Conservation (phyloP, 805 yeast species). For the Candida dajiaensis region DNA sequence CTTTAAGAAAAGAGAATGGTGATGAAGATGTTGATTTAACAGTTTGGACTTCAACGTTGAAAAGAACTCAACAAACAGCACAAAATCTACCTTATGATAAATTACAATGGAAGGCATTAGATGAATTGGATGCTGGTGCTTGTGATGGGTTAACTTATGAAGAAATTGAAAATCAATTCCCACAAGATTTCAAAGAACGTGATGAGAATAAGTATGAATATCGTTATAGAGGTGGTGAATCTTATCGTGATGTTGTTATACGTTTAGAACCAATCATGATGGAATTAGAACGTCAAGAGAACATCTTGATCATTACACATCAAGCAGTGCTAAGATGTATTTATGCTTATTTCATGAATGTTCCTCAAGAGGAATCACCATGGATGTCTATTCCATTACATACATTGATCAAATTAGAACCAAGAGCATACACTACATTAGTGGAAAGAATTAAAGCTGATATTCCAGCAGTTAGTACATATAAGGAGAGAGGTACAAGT, state of each 20-base stretch:
- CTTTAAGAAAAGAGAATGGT: slow-evolving; percentile 32
- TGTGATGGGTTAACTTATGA: slow-evolving; percentile 97
- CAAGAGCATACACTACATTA: slow-evolving; percentile 86
- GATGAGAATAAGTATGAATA: slow-evolving; percentile 95
- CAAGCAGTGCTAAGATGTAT: slow-evolving; percentile 96
- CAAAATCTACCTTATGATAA: slow-evolving; percentile 73
- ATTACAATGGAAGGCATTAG: slow-evolving; percentile 93
- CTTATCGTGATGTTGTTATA: slow-evolving; percentile 91
- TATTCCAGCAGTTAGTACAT: slow-evolving; percentile 96
- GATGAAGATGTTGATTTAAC: slow-evolving; percentile 59
- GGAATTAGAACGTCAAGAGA: slow-evolving; percentile 97
- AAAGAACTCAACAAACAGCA: slow-evolving; percentile 91
- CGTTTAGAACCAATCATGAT: slow-evolving; percentile 95
- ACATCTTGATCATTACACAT: slow-evolving; percentile 91
- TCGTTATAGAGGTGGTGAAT: slow-evolving; percentile 95
- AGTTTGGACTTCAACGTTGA: slow-evolving; percentile 93
- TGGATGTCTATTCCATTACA: slow-evolving; percentile 99
- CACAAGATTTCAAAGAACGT: slow-evolving; percentile 92
- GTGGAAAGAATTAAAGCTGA: slow-evolving; percentile 91
- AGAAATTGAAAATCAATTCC: slow-evolving; percentile 77
- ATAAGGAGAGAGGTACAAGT: slow-evolving; percentile 86
- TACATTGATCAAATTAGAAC: slow-evolving; percentile 88
- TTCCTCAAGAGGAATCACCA: slow-evolving; percentile 94
- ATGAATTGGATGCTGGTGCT: slow-evolving; percentile 95
- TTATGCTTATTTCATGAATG: slow-evolving; percentile 97